Base-by-base conservation (phyloP, 768 basidiomycete genomes). In the Lenzites betulinus region DNA sequence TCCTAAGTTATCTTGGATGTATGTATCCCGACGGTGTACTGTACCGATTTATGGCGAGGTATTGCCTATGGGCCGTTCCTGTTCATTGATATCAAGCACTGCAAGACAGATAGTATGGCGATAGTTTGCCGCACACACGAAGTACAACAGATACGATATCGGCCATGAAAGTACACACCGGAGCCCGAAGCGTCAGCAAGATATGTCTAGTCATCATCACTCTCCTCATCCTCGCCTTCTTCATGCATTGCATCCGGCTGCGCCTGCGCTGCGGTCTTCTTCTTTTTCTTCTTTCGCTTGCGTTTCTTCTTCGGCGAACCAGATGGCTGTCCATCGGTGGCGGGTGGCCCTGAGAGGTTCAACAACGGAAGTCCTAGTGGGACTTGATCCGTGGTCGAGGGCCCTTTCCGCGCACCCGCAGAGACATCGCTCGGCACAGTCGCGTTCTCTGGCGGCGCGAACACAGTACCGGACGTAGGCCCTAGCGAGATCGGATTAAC, bases 331-430 rank as follows among this genome's bases (percentile, higher is more conserved):
- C 39, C 52, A 13, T 59, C 60, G 52, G 48, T 49, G 39, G 71
- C 75, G 11, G 78, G 81, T 25, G 81, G 81, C 1, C 83, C 83
- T 41, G 71, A 73, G 12, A 89, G 76, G 66, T 88, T 88, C 26
- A 89, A 73, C 20, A 89, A 61, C 15, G 84, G 81, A 3, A 75
- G 16, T 2, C 38, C 60, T 11, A 53, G 23, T 3, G 57, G 57
- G 44, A 46, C 53, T 12, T 59, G 47, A 18, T 42, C 39, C 15
- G 7, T 39, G 15, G 42, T 36, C n/a, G 64, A 9, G 8, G 51
- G 20, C 22, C 8, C 52, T 33, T 47, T 43, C 11, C 36, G 16
- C 2, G 56, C n/a, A n/a, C 46, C 33, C 15, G 18, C 25, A 7
- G 46, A 5, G 1, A 7, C 25, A 16, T 55, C 18, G 25, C 20